A percentile compares a stretch with the other conserved stretches of the same genome.
Conservation (phyloP, 805 yeast genomes). For the Candida silvatica region DNA sequence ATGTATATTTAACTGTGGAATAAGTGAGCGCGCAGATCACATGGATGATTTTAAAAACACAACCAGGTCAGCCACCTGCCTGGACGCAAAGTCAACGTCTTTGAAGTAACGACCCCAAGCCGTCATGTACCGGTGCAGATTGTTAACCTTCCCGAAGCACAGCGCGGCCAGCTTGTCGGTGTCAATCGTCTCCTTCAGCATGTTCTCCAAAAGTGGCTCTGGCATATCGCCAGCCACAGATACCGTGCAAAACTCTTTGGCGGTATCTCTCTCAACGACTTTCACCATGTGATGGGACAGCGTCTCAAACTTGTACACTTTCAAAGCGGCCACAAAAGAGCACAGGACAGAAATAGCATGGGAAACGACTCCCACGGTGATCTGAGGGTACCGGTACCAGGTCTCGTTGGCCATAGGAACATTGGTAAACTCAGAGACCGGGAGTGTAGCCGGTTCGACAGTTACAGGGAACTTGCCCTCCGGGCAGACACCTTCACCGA, state of each 20-base stretch:
- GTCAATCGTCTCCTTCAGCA: too few species aligned
- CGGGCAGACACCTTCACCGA: slow-evolving; percentile 30
- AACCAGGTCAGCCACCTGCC: neutral
- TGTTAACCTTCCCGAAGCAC: slow-evolving; percentile 1
- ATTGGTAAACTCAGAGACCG: slow-evolving; percentile 10
- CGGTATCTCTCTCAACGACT: too few species aligned
- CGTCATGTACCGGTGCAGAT: neutral
- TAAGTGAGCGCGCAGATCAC: too few species aligned
- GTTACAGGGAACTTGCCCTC: neutral
- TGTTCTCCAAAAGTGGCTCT: neutral
- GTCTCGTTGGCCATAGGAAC: slow-evolving; percentile 25
- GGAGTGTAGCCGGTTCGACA: neutral
- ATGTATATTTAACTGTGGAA: too few species aligned
- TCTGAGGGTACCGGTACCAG: slow-evolving; percentile 32
- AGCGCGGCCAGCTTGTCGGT: too few species aligned
- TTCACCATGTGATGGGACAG: neutral
- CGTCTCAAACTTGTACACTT: neutral
- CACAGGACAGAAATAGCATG: slow-evolving; percentile 24
- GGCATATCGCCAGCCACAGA: neutral
- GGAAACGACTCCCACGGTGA: slow-evolving; percentile 20
- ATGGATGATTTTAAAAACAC: too few species aligned
- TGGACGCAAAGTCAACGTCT: neutral
- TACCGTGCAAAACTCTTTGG: too few species aligned
- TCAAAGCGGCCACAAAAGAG: slow-evolving; percentile 16
- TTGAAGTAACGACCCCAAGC: neutral